Conservation (phyloP, 1,284 basidiomycete species). For the Lentinus polychrous region DNA sequence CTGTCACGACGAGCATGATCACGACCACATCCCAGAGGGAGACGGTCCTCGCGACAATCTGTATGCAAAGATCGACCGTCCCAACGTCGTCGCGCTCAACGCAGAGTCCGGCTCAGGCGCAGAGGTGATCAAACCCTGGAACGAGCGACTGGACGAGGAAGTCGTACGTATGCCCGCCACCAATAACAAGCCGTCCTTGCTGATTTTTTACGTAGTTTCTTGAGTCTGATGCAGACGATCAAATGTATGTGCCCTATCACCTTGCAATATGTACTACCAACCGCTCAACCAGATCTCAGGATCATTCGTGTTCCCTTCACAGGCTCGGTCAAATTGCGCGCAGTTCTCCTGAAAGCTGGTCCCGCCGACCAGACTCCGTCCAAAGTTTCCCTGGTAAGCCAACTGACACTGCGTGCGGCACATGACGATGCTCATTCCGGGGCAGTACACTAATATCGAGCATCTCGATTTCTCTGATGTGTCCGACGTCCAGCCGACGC, state of each 20-base stretch:
- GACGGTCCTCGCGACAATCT: constrained; percentile 65
- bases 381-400: constrained; percentile 55
- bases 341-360: constrained; percentile 69
- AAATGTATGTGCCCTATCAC: constrained; percentile 45
- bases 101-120: constrained; percentile 37
- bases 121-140: constrained; percentile 71
- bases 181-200: background rate
- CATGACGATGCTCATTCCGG: too few species aligned
- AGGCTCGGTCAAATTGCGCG: constrained; percentile 68
- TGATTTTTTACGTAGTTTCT: constrained; percentile 42
- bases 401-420: background rate
- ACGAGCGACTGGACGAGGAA: constrained; percentile 56
- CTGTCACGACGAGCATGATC: constrained; percentile 47
- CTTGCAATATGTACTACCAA: constrained; percentile 8
- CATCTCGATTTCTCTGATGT: constrained; percentile 73
- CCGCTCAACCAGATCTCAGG: constrained; percentile 28
- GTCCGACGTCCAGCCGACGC: constrained; percentile 49
- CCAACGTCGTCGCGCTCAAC: constrained; percentile 70
- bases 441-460: constrained; percentile 63
- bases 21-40: constrained; percentile 31
- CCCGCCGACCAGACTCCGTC: constrained; percentile 65
- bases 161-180: constrained; percentile 34
- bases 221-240: constrained; percentile 79
- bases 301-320: constrained; percentile 79
- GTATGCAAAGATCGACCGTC: constrained; percentile 60